Evolutionary conservation across 179 eudicot species (phyloP).

Genomic region (Vitellaria paradoxa): DNA sequence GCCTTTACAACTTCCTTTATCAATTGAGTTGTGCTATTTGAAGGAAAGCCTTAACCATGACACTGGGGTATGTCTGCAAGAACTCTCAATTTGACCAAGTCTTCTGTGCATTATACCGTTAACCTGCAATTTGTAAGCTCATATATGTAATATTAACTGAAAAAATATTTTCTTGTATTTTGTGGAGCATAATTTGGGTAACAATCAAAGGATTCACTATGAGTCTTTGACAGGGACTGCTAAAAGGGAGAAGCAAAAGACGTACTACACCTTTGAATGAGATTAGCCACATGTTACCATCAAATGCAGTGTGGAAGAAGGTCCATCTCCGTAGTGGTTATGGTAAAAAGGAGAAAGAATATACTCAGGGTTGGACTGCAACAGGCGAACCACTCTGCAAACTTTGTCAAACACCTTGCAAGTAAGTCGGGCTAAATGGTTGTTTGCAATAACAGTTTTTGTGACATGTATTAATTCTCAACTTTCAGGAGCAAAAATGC

Average conservation of each 20-base stretch:
- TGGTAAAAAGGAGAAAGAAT: constrained; percentile 49
- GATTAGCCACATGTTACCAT: constrained; percentile 56
- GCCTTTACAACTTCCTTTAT: constrained; percentile 87
- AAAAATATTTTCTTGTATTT: constrained; percentile 3
- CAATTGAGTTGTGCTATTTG: constrained; percentile 66
- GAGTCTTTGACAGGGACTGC: constrained; percentile 55
- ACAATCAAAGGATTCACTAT: not conserved
- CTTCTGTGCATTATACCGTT: not conserved
- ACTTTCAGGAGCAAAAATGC: constrained; percentile 67
- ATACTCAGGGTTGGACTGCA: constrained; percentile 71
- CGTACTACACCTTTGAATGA: constrained; percentile 76
- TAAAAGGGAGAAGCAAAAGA: constrained; percentile 78
- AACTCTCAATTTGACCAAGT: constrained; percentile 1
- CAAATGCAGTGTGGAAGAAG: constrained; percentile 69
- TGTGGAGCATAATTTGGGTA: not conserved
- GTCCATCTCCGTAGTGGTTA: constrained; percentile 46
- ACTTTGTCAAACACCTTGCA: constrained; percentile 84
- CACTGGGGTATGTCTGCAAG: constrained; percentile 45
- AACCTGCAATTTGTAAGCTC: not conserved
- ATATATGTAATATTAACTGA: not conserved
- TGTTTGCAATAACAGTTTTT: constrained; percentile 2
- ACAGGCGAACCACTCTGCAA: constrained; percentile 88
- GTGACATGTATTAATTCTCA: not conserved
- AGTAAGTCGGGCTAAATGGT: constrained; percentile 36
- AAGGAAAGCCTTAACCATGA: constrained; percentile 76